These are phyloP conservation scores for Paspalum notatum DNA, from an alignment of 176 grass and related monocot species.

Conservation along the genomic window DNA sequence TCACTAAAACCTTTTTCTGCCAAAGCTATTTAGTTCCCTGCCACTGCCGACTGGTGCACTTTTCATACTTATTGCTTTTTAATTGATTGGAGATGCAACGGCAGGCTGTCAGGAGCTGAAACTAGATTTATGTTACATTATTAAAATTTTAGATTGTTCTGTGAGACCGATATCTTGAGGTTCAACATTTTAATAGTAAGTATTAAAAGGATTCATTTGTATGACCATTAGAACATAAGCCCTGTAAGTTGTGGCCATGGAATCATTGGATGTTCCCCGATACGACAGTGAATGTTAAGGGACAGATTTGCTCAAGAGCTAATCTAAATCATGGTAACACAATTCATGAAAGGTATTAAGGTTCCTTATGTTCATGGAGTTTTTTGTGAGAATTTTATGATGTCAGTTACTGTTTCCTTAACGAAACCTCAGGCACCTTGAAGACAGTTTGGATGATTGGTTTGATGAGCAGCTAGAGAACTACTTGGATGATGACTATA, in stretches of 20 bases:
- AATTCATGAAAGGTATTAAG: not conserved
- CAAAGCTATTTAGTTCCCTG: not conserved
- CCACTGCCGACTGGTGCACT: not conserved
- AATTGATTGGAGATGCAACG: not conserved
- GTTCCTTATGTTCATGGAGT: not conserved
- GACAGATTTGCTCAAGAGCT: slow-evolving; percentile 9
- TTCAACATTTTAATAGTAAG: not conserved
- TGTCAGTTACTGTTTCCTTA: slow-evolving; percentile 56
- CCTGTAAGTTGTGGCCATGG: not conserved
- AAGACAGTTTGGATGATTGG: slow-evolving; percentile 98
- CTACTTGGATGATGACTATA: slow-evolving; percentile 93
- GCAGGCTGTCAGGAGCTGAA: not conserved
- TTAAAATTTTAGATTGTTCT: not conserved
- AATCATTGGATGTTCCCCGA: not conserved
- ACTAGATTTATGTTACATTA: not conserved
- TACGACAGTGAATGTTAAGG: not conserved
- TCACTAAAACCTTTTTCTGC: slow-evolving; percentile 4
- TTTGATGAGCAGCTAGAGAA: slow-evolving; percentile 83
- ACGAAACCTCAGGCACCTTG: slow-evolving; percentile 66
- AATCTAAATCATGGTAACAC: not conserved
- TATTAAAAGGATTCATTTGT: not conserved
- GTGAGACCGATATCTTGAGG: not conserved
- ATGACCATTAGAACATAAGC: not conserved
- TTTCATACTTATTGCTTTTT: not conserved
- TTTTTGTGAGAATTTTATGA: slow-evolving; percentile 28